Conservation (phyloP, 2,329 filamentous ascomycete species). For the Aspergillus proliferans region DNA sequence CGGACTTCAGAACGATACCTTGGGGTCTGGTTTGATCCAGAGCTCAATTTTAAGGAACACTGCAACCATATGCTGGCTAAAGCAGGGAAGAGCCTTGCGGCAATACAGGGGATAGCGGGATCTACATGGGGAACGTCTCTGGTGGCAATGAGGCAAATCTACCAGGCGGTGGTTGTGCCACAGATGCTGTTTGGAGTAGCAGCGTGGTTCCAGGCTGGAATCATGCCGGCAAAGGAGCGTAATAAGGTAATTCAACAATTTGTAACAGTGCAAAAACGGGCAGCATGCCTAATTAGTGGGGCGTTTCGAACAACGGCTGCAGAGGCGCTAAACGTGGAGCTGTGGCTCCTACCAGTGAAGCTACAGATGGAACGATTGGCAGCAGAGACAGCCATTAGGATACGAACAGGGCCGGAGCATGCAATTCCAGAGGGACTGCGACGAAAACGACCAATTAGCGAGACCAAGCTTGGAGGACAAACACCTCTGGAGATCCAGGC, state of each 20-base stretch:
- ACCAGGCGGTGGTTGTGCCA: constrained; percentile 20
- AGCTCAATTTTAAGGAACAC: constrained; percentile 4
- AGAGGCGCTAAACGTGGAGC: neutral
- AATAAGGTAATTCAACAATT: neutral
- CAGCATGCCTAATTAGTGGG: neutral
- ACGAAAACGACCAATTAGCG: neutral
- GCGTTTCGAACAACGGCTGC: neutral
- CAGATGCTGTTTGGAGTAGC: constrained; percentile 19
- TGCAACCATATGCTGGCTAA: constrained; percentile 3
- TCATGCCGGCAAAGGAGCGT: neutral
- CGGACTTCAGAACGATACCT: too few species aligned
- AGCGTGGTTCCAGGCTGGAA: neutral
- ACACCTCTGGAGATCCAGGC: neutral
- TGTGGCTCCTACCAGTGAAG: neutral
- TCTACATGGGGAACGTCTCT: constrained; percentile 6
- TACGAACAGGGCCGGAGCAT: neutral
- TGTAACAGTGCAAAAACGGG: neutral
- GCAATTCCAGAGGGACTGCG: too few species aligned
- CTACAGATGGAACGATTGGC: neutral
- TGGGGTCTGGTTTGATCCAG: too few species aligned
- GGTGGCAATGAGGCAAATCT: constrained; percentile 15
- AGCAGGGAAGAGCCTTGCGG: constrained; percentile 1
- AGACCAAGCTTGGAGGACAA: neutral
- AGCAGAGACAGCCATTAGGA: neutral
- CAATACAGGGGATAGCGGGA: constrained; percentile 2